These are phyloP conservation scores for Mycosphaerella sp. DNA, from an alignment of 2,329 filamentous ascomycete genomes.

Conservation along the genomic window DNA sequence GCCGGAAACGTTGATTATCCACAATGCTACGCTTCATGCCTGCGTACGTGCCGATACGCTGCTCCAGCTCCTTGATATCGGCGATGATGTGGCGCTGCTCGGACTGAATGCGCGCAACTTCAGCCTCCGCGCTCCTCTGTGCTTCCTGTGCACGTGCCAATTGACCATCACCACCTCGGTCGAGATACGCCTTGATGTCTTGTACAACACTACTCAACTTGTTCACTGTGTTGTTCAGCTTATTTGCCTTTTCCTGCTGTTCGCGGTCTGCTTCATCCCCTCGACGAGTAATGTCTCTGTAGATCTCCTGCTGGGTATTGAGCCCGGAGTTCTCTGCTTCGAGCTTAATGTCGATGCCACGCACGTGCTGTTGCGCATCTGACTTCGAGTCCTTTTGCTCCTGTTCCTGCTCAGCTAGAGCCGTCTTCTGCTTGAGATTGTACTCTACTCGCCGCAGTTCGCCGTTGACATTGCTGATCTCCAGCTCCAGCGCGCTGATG, in stretches of 20 bases:
- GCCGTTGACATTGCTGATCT: constrained; percentile 66
- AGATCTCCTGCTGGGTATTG: constrained; percentile 64
- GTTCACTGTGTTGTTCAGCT: constrained; percentile 65
- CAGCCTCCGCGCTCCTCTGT: constrained; percentile 60
- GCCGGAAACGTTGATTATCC: constrained; percentile 83
- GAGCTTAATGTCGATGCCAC: constrained; percentile 64
- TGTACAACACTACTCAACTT: constrained; percentile 68
- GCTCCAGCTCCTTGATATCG: constrained; percentile 69
- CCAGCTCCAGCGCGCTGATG: constrained; percentile 61
- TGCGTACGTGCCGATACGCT: constrained; percentile 71
- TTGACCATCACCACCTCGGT: constrained; percentile 65
- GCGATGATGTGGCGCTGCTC: constrained; percentile 62
- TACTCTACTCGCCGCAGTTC: constrained; percentile 64
- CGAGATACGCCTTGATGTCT: constrained; percentile 73
- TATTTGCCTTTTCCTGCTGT: constrained; percentile 63
- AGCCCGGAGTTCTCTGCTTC: constrained; percentile 69
- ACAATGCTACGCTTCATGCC: constrained; percentile 78
- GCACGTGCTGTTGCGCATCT: constrained; percentile 64
- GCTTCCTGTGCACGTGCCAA: constrained; percentile 64
- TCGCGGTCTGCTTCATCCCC: constrained; percentile 67
- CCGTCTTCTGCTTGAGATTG: constrained; percentile 74
- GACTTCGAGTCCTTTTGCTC: constrained; percentile 61
- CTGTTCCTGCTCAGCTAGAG: constrained; percentile 64
- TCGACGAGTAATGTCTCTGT: constrained; percentile 67
- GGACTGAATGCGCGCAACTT: constrained; percentile 58